A percentile compares a stretch with the other conserved stretches of the same genome.
phyloP scores from a whole-genome alignment of 169 alveolate genomes.

The Besnoitia besnoiti region DNA sequence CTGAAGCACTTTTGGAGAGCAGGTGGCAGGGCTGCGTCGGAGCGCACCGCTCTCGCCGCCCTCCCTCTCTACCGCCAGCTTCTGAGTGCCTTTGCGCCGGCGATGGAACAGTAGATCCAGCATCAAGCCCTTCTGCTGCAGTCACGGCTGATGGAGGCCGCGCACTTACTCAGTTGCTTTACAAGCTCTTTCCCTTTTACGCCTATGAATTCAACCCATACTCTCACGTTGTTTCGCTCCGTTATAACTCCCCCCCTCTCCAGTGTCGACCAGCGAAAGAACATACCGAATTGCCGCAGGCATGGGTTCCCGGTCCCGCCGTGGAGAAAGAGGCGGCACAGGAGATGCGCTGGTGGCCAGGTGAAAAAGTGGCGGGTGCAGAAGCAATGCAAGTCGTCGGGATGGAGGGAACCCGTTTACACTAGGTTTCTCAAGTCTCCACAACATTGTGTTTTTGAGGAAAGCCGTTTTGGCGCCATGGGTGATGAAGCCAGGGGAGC shows the following conservation, averaged over 20 bases:
- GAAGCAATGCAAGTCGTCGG: neutral
- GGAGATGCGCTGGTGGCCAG: constrained; percentile 8
- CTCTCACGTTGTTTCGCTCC: constrained; percentile 31
- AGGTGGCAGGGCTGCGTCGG: neutral
- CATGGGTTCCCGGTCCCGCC: neutral
- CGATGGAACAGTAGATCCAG: neutral
- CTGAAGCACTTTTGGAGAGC: neutral
- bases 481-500: neutral
- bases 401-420: neutral
- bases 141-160: neutral
- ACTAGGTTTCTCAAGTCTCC: neutral
- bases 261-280: too few relatives aligned
- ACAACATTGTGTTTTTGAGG: neutral
- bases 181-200: constrained; percentile 4
- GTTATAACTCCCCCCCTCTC: constrained; percentile 16
- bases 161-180: neutral
- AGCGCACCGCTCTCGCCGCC: neutral
- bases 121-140: neutral
- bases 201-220: constrained; percentile 34
- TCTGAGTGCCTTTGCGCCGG: neutral
- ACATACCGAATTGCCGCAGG: too few relatives aligned
- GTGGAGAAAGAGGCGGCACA: neutral
- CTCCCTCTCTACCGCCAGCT: neutral
- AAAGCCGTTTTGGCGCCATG: neutral
- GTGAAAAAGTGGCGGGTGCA: neutral